These are phyloP conservation scores for Dinochytrium kinnereticum DNA, from an alignment of 371 early-diverging fungal genomes.

Conservation along the genomic window DNA sequence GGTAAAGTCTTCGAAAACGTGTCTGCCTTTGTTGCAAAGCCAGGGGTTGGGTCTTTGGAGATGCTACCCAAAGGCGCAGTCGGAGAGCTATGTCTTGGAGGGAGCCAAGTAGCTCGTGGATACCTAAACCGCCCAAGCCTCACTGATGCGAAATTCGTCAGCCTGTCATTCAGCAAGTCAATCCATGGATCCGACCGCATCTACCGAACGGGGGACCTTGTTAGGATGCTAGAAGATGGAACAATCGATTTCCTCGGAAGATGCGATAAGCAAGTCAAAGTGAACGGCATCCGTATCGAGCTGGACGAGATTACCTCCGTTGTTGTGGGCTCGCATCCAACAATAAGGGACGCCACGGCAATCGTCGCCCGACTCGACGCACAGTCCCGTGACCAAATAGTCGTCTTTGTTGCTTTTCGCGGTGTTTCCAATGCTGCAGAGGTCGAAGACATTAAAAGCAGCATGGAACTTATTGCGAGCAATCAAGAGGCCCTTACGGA, in stretches of 20 bases:
- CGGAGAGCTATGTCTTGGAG: slow-evolving; percentile 30
- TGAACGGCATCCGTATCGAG: slow-evolving; percentile 57
- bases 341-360: background rate
- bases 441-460: too few relatives aligned
- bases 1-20: background rate
- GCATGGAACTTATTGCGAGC: too few relatives aligned
- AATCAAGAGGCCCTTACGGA: background rate
- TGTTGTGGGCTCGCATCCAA: background rate
- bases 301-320: slow-evolving; percentile 44
- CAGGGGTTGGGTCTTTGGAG: background rate
- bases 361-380: background rate
- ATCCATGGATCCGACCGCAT: slow-evolving; percentile 13
- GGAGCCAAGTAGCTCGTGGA: slow-evolving; percentile 26
- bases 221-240: slow-evolving; percentile 42
- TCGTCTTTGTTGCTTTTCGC: background rate
- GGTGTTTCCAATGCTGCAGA: too few relatives aligned
- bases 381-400: background rate
- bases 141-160: slow-evolving; percentile 35
- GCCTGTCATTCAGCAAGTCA: slow-evolving; percentile 14
- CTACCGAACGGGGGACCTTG: slow-evolving; percentile 43
- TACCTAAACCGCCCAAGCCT: slow-evolving; percentile 40
- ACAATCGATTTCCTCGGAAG: slow-evolving; percentile 45
- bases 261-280: slow-evolving; percentile 53
- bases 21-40: background rate
- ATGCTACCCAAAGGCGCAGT: background rate